Evolutionary conservation across 2,329 filamentous ascomycete species (phyloP).

Genomic region (Helotiales sp.): DNA sequence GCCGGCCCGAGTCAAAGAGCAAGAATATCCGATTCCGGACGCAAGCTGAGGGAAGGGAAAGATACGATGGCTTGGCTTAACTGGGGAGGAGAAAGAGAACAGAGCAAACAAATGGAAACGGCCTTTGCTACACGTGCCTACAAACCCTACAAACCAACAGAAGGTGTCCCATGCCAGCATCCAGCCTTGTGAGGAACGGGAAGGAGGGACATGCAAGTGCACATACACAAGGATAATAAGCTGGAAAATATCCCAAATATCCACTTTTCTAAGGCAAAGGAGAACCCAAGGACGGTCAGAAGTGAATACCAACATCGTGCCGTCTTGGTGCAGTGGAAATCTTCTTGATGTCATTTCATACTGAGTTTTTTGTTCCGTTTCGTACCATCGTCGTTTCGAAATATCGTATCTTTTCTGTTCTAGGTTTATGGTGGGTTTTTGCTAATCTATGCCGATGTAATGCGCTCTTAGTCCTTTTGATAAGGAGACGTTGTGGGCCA

Average conservation of each 20-base stretch:
- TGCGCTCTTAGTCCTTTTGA: constrained; percentile 4
- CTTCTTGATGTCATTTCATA: no score
- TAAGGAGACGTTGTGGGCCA: no score
- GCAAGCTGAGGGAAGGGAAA: not conserved
- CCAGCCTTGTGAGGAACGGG: constrained; percentile 10
- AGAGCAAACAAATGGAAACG: not conserved
- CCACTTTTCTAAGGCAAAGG: not conserved
- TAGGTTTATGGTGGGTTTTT: not conserved
- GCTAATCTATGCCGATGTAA: not conserved
- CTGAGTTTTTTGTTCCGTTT: not conserved
- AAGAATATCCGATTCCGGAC: not conserved
- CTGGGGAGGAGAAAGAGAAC: not conserved
- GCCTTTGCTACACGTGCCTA: not conserved
- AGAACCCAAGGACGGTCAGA: not conserved
- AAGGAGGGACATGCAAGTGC: constrained; percentile 7
- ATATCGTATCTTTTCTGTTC: no score
- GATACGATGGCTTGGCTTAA: constrained; percentile 1
- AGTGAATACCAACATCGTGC: no score
- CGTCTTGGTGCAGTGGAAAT: no score
- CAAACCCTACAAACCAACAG: no score
- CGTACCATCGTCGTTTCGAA: not conserved
- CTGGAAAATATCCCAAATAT: not conserved
- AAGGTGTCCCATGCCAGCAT: not conserved
- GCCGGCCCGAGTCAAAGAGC: constrained; percentile 4
- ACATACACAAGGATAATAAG: not conserved